Evolutionary conservation across 345 rosid genomes (phyloP), one percentile per base, ranked within the genome.

Genomic region (Gossypium longicalyx): DNA sequence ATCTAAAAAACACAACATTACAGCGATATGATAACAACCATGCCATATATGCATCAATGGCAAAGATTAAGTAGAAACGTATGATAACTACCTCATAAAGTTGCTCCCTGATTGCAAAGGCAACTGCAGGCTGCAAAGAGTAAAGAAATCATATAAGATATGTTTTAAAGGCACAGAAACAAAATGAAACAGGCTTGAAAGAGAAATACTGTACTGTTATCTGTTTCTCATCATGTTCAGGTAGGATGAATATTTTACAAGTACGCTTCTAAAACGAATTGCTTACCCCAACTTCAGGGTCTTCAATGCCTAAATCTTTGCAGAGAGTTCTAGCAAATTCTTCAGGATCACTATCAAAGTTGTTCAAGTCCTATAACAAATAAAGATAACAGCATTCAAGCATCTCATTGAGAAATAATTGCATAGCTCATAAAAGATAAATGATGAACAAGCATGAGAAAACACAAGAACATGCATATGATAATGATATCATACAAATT

Each of bases 251-350:
- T 15, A 57, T 20, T 22, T 10, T 13, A 72, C 8, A 17, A 16
- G 29, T 44, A 38, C 9, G 56, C 48, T 59, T 76, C 65, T 62
- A 23, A 38, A 43, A 62, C 3, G 34, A 19, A 74, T 73, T 74
- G 70, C 89, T 89, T 85, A 94, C 98, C 59, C 95, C 97, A 78
- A 89, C 96, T 89, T 94, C 95, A 74, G 97, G 98, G 84, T 92
- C 98, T 79, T 84, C 83, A 79, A 94, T 87, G 63, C 81, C 89
- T 87, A 94, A 75, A 86, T 94, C 98, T 76, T 78, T 83, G 80
- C 98, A 94, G 76, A 94, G 88, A 77, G 94, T 89, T 81, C 87
- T 84, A 68, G 97, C 95, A 66, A 94, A 92, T 70, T 89, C 93
- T 85, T 94, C 98, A 71, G 98, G 98, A 79, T 92, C 95, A 84